A percentile compares a stretch with the other conserved stretches of the same genome.
Conservation (phyloP, 2,329 filamentous ascomycete species). For the Talaromyces piceae region DNA sequence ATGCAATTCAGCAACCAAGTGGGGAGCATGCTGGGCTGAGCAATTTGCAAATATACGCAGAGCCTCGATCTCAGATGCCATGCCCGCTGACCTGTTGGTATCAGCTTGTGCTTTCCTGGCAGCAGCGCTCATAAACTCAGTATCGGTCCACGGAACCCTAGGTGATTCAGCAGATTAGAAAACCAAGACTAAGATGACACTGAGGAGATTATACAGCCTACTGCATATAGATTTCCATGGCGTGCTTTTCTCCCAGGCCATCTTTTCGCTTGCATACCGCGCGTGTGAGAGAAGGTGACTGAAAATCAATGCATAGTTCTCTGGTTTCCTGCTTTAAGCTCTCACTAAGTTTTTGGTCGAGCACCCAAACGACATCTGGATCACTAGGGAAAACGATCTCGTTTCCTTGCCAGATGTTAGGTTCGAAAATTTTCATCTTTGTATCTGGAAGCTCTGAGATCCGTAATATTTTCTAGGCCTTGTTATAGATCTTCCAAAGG, state of each 20-base stretch:
- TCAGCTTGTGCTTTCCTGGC: background rate
- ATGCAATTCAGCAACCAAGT: background rate
- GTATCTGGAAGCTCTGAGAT: background rate
- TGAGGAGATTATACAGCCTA: background rate
- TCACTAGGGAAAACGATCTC: background rate
- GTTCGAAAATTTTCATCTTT: background rate
- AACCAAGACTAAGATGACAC: background rate
- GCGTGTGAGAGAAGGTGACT: background rate
- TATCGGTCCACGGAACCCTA: background rate
- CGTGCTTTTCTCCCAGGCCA: background rate
- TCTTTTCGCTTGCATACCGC: constrained; percentile 2
- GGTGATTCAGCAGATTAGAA: background rate
- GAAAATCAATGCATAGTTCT: background rate
- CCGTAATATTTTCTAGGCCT: background rate
- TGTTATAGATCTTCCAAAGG: background rate
- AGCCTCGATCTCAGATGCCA: background rate
- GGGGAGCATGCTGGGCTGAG: background rate
- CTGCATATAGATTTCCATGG: constrained; percentile 1
- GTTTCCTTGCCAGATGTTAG: background rate
- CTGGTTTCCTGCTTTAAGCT: background rate
- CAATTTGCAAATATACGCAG: background rate
- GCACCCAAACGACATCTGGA: background rate
- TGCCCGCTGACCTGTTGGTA: background rate
- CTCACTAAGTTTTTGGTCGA: background rate
- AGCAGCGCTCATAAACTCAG: background rate